Evolutionary conservation across 2,329 filamentous ascomycete genomes (phyloP).

Genomic region (Calonectria leucothoes): DNA sequence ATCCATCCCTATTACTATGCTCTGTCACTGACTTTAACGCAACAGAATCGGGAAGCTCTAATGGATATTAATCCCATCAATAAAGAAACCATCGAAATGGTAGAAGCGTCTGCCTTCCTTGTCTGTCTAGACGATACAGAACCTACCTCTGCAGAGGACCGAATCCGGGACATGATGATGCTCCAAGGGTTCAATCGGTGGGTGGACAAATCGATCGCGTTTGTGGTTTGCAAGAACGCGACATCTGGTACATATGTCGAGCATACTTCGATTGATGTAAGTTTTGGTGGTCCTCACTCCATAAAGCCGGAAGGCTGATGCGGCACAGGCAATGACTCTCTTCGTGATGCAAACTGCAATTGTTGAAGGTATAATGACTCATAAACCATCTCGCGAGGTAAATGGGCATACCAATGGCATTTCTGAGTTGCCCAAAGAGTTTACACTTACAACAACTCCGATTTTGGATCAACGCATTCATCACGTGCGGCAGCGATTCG

Average conservation of each 20-base stretch:
- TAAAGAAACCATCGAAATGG: conserved; percentile 22
- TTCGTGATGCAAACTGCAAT: conserved; percentile 24
- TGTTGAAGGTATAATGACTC: conserved; percentile 18
- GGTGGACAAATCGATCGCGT: conserved; percentile 26
- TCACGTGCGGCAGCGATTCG: conserved; percentile 20
- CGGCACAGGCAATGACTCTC: conserved; percentile 23
- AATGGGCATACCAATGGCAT: conserved; percentile 21
- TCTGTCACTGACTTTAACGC: conserved; percentile 1
- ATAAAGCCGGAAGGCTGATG: not conserved
- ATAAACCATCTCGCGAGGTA: conserved; percentile 3
- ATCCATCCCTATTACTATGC: too few species aligned
- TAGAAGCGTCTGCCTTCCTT: conserved; percentile 26
- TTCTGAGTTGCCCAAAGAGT: conserved; percentile 5
- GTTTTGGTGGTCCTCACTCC: not conserved
- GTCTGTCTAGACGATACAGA: conserved; percentile 27
- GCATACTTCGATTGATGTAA: conserved; percentile 28
- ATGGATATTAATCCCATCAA: conserved; percentile 15
- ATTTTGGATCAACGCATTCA: conserved; percentile 18
- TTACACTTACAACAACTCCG: conserved; percentile 20
- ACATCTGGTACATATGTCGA: conserved; percentile 28
- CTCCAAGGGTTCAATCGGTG: conserved; percentile 27
- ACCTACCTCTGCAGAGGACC: conserved; percentile 16
- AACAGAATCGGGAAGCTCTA: conserved; percentile 21
- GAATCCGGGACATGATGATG: conserved; percentile 27
- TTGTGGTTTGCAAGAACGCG: conserved; percentile 27